Conservation (phyloP, 148 eudicot species). For the Rhododendron ferrugineum region DNA sequence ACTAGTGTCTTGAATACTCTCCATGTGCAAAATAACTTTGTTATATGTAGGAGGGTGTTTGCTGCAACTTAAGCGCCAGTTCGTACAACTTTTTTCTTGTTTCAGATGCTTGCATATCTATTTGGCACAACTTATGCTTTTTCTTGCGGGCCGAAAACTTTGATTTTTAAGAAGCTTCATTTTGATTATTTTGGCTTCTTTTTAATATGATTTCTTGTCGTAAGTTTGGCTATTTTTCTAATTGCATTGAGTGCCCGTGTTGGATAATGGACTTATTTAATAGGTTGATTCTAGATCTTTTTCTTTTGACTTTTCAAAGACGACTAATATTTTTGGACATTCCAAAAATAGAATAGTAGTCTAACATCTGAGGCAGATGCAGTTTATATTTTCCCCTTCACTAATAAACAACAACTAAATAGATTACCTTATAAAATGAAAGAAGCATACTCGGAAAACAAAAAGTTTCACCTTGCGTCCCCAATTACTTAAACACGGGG, state of each 20-base stretch:
- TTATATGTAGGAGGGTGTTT: neutral
- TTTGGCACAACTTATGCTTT: neutral
- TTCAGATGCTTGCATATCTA: neutral
- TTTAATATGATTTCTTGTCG: neutral
- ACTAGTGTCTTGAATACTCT: neutral
- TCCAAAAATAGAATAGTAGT: neutral
- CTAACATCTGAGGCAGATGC: neutral
- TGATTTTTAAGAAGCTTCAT: neutral
- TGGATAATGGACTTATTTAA: neutral
- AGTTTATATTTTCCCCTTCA: neutral
- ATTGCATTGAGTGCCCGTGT: neutral
- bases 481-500: neutral
- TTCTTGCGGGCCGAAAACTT: neutral
- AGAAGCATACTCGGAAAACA: neutral
- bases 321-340: neutral
- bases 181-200: neutral
- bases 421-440: neutral
- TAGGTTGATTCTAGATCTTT: too few species aligned
- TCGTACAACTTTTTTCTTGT: neutral
- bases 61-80: neutral
- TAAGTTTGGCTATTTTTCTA: neutral
- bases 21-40: neutral
- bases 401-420: neutral
- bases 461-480: neutral
- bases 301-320: neutral